These are phyloP conservation scores for Oryza brachyantha DNA, from an alignment of 176 grass and related monocot genomes.

Conservation along the genomic window DNA sequence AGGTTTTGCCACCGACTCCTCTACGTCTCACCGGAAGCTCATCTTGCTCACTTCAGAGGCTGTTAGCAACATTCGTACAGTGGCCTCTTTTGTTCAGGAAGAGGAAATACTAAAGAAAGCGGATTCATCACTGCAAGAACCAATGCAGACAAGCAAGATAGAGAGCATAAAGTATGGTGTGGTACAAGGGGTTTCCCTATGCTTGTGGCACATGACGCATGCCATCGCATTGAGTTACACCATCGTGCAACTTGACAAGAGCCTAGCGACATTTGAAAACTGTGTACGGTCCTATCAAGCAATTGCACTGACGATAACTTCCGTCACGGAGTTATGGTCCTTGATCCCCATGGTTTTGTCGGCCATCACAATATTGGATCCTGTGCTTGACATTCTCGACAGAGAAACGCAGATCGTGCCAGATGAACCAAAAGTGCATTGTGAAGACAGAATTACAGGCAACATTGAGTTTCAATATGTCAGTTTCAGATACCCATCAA, in stretches of 20 bases:
- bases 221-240: constrained; percentile 68
- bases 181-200: constrained; percentile 57
- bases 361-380: constrained; percentile 48
- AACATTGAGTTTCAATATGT: constrained; percentile 42
- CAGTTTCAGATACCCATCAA: constrained; percentile 55
- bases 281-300: constrained; percentile 55
- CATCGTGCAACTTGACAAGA: constrained; percentile 46
- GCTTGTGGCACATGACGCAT: constrained; percentile 58
- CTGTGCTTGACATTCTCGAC: constrained; percentile 57
- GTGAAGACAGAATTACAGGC: constrained; percentile 32
- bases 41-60: constrained; percentile 55
- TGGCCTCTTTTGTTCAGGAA: constrained; percentile 63
- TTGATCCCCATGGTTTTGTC: constrained; percentile 60
- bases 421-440: constrained; percentile 33
- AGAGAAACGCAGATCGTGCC: constrained; percentile 53
- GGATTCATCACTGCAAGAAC: constrained; percentile 51
- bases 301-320: constrained; percentile 65
- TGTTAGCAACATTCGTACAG: constrained; percentile 62
- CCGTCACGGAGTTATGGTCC: constrained; percentile 66
- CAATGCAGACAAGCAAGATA: constrained; percentile 36
- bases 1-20: constrained; percentile 50
- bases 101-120: constrained; percentile 53
- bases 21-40: constrained; percentile 37
- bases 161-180: constrained; percentile 55
- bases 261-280: constrained; percentile 36